phyloP scores from a whole-genome alignment of 345 rosid genomes.

The Pelargonium nanum region DNA sequence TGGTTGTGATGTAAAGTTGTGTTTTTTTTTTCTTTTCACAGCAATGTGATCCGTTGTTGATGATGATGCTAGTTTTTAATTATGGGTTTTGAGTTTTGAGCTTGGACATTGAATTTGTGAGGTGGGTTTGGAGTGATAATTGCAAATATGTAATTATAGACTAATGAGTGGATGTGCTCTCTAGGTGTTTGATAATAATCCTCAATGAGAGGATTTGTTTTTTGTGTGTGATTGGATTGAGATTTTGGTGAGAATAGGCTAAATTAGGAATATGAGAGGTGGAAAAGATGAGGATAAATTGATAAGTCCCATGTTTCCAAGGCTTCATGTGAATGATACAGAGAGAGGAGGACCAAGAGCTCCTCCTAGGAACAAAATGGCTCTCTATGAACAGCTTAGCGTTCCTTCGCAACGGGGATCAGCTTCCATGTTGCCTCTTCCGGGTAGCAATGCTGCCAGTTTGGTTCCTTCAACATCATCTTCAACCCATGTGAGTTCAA shows the following conservation, averaged over 20 bases:
- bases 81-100: no score
- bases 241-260: not conserved
- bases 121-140: no score
- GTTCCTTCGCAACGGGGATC: conserved; percentile 21
- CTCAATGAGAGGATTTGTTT: not conserved
- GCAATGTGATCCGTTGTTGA: no score
- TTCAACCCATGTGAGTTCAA: conserved; percentile 31
- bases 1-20: no score
- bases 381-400: conserved; percentile 32
- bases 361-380: conserved; percentile 37
- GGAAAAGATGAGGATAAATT: conserved; percentile 19
- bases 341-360: conserved; percentile 33
- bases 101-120: no score
- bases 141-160: no score
- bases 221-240: not conserved
- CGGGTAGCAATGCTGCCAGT: conserved; percentile 1
- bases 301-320: conserved; percentile 27
- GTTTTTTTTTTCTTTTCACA: no score
- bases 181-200: no score
- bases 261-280: conserved; percentile 16
- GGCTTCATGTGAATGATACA: conserved; percentile 34
- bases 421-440: conserved; percentile 6
- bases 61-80: no score
- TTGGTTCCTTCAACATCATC: conserved; percentile 4
- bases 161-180: no score